Percentiles rank a stretch among this genome's conserved stretches.
phyloP scores from a whole-genome alignment of 192 early-diverging fungal genomes.

The Kickxella alabastrina region DNA sequence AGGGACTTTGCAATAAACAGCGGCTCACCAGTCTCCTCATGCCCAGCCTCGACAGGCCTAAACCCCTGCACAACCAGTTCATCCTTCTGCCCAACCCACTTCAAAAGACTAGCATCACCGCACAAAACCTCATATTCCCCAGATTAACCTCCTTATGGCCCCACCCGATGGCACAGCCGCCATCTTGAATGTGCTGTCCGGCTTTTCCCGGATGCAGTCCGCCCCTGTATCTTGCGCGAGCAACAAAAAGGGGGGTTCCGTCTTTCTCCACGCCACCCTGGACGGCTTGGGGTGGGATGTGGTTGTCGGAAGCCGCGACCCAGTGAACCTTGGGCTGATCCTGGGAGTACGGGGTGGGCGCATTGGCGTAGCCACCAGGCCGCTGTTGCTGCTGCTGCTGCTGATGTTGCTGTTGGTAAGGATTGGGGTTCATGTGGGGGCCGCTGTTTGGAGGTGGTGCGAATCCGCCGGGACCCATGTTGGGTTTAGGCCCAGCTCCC shows the following conservation, averaged over 20 bases:
- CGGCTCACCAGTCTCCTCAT: slow-evolving; percentile 47
- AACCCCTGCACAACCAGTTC: slow-evolving; percentile 35
- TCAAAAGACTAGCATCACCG: slow-evolving; percentile 55
- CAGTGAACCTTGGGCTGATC: no score
- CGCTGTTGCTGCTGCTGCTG: no score
- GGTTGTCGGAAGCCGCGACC: slow-evolving; percentile 37
- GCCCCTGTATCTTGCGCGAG: slow-evolving; percentile 52
- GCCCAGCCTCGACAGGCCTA: slow-evolving; percentile 37
- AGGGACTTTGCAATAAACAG: slow-evolving; percentile 51
- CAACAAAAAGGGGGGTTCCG: slow-evolving; percentile 58
- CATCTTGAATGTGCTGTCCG: slow-evolving; percentile 44
- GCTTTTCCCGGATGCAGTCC: slow-evolving; percentile 52
- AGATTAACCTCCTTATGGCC: slow-evolving; percentile 55
- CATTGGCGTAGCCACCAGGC: no score
- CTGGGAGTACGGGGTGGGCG: slow-evolving; percentile 12
- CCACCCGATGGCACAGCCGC: slow-evolving; percentile 52
- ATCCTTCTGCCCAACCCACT: slow-evolving; percentile 53
- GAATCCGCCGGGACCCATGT: slow-evolving; percentile 5
- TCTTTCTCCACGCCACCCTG: slow-evolving; percentile 58
- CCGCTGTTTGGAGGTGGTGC: slow-evolving; percentile 16
- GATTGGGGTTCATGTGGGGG: background rate
- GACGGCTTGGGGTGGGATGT: slow-evolving; percentile 53
- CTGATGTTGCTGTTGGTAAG: background rate
- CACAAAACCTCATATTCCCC: slow-evolving; percentile 58
- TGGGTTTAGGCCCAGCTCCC: slow-evolving; percentile 3